Evolutionary conservation across 257 asterid species (phyloP).

Genomic region (Fraxinus cuspidata): DNA sequence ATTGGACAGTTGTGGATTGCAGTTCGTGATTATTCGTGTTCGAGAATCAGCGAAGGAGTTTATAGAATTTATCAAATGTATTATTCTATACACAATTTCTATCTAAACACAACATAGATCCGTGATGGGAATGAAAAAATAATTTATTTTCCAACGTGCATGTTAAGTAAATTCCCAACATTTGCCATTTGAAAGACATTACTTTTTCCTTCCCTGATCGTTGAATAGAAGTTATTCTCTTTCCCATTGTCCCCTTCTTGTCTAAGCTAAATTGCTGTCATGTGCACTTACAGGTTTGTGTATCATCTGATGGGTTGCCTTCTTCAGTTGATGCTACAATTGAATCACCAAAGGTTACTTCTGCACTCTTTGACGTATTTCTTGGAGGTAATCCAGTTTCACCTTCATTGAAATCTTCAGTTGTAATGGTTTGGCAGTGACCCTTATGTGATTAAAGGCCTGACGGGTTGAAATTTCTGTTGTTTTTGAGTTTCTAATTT

Average conservation of each 20-base stretch:
- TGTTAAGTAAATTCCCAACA: too few relatives aligned
- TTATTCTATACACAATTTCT: too few relatives aligned
- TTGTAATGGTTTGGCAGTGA: slow-evolving; percentile 56
- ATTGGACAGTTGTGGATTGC: too few relatives aligned
- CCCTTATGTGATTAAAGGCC: slow-evolving; percentile 44
- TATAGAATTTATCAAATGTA: too few relatives aligned
- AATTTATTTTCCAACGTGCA: too few relatives aligned
- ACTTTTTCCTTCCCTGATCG: not conserved
- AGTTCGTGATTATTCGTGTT: too few relatives aligned
- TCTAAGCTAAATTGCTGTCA: not conserved
- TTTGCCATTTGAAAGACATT: not conserved
- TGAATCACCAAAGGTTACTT: slow-evolving; percentile 66
- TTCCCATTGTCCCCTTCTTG: not conserved
- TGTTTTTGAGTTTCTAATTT: slow-evolving; percentile 15
- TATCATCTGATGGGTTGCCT: slow-evolving; percentile 67
- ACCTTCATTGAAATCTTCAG: slow-evolving; percentile 76
- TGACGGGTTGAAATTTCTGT: slow-evolving; percentile 6
- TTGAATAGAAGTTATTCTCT: slow-evolving; percentile 5
- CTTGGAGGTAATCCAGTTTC: slow-evolving; percentile 83
- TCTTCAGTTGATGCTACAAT: slow-evolving; percentile 69
- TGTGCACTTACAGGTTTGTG: slow-evolving; percentile 52
- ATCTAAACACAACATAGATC: too few relatives aligned
- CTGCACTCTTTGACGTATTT: slow-evolving; percentile 82
- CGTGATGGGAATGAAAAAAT: too few relatives aligned
- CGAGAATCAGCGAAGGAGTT: too few relatives aligned